phyloP scores from a whole-genome alignment of 805 yeast genomes.

The Komagataella mondaviorum region DNA sequence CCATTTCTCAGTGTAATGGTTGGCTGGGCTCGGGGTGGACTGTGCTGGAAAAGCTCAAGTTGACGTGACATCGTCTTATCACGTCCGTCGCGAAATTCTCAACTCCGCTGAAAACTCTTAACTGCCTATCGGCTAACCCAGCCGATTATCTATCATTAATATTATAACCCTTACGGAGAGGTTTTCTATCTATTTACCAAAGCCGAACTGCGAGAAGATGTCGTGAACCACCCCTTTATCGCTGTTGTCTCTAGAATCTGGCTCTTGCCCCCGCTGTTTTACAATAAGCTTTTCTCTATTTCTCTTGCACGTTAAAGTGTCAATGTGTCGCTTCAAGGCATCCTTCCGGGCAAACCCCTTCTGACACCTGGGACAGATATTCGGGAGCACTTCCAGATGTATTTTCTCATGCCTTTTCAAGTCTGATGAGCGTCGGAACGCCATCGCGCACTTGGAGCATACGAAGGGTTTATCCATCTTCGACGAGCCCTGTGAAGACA shows the following conservation, averaged over 20 bases:
- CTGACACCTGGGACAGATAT: slow-evolving; percentile 63
- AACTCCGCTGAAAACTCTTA: no score
- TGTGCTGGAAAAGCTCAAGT: background rate
- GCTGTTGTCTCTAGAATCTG: background rate
- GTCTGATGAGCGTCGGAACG: slow-evolving; percentile 57
- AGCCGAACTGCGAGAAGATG: slow-evolving; percentile 2
- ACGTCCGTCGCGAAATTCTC: background rate
- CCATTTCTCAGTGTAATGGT: background rate
- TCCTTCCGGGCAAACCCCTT: slow-evolving; percentile 79
- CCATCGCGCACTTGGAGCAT: slow-evolving; percentile 47
- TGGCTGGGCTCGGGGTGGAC: no score
- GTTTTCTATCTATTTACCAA: background rate
- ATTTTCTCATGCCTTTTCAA: slow-evolving; percentile 66
- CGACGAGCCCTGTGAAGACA: background rate
- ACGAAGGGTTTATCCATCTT: slow-evolving; percentile 19
- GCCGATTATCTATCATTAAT: background rate
- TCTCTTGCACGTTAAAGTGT: slow-evolving; percentile 63
- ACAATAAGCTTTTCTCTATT: slow-evolving; percentile 42
- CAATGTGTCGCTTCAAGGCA: slow-evolving; percentile 64
- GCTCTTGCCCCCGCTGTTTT: slow-evolving; percentile 2
- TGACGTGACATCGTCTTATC: background rate
- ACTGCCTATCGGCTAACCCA: background rate
- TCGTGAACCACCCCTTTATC: slow-evolving; percentile 1
- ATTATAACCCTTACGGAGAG: background rate
- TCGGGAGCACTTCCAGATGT: slow-evolving; percentile 59